phyloP scores from a whole-genome alignment of 2,329 filamentous ascomycete genomes.

The Aureobasidium leucospermi region DNA sequence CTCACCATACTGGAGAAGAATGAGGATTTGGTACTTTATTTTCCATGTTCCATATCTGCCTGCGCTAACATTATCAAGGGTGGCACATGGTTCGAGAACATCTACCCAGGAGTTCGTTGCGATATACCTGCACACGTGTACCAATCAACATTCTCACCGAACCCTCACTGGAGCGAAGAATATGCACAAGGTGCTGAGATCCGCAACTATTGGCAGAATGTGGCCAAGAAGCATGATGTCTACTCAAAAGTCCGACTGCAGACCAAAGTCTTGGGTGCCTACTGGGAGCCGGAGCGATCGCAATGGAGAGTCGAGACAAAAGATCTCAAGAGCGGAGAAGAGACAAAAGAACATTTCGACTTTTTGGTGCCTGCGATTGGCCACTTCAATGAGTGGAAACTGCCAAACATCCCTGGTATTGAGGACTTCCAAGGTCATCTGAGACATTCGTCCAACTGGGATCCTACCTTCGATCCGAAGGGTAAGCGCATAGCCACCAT shows the following conservation, averaged over 20 bases:
- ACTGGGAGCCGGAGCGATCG: conserved; percentile 47
- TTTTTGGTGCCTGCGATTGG: conserved; percentile 58
- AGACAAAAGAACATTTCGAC: conserved; percentile 46
- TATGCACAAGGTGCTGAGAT: conserved; percentile 64
- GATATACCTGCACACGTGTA: conserved; percentile 66
- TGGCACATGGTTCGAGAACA: conserved; percentile 43
- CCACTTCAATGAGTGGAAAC: conserved; percentile 57
- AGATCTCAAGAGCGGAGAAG: conserved; percentile 25
- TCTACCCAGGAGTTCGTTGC: conserved; percentile 59
- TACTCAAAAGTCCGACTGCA: conserved; percentile 51
- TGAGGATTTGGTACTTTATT: conserved; percentile 47
- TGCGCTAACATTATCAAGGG: conserved; percentile 27
- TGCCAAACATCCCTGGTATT: conserved; percentile 50
- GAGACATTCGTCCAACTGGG: conserved; percentile 34
- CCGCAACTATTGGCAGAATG: conserved; percentile 55
- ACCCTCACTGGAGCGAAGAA: conserved; percentile 60
- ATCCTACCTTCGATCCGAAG: conserved; percentile 24
- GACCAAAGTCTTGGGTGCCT: conserved; percentile 48
- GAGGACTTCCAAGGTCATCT: conserved; percentile 31
- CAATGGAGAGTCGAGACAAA: conserved; percentile 49
- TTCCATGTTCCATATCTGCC: no score
- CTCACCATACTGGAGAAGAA: conserved; percentile 65
- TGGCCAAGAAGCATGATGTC: conserved; percentile 58
- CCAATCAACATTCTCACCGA: conserved; percentile 60
- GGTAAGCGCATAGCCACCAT: conserved; percentile 36